Percentiles rank a stretch among this genome's conserved stretches.
These are phyloP conservation scores for Cajanus cajan DNA, from an alignment of 306 rosid genomes.

Conservation along the genomic window DNA sequence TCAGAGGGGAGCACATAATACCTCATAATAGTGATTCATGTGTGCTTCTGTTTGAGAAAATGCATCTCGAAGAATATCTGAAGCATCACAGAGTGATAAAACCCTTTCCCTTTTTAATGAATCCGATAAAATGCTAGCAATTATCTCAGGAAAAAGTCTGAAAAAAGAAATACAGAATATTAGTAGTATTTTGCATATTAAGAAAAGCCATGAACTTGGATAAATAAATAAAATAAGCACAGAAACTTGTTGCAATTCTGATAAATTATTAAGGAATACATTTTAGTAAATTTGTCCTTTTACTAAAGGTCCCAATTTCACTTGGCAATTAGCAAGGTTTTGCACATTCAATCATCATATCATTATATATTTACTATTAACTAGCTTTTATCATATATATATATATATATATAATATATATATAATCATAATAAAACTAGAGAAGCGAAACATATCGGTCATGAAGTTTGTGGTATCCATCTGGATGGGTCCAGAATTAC, in stretches of 20 bases:
- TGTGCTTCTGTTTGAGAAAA: conserved; percentile 80
- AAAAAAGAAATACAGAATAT: conserved; percentile 31
- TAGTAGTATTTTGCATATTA: conserved; percentile 16
- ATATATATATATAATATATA: background rate
- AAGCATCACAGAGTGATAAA: conserved; percentile 71
- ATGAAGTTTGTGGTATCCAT: background rate
- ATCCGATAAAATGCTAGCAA: conserved; percentile 73
- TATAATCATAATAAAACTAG: background rate
- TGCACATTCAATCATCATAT: background rate
- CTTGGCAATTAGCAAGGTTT: background rate
- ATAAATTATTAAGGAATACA: background rate
- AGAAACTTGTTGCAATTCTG: conserved; percentile 16
- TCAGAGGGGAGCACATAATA: conserved; percentile 29
- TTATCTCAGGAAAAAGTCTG: conserved; percentile 79
- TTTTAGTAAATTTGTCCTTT: background rate
- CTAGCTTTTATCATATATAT: background rate
- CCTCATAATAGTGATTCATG: conserved; percentile 87
- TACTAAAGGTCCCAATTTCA: background rate
- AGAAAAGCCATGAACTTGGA: conserved; percentile 11
- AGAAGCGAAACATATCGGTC: background rate
- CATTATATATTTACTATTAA: background rate
- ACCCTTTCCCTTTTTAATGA: conserved; percentile 71
- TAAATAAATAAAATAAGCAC: conserved; percentile 2
- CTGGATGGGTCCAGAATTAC: background rate
- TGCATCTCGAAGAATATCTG: conserved; percentile 86